Evolutionary conservation across 2,329 filamentous ascomycete species (phyloP).

Genomic region (Fusarium sp.): DNA sequence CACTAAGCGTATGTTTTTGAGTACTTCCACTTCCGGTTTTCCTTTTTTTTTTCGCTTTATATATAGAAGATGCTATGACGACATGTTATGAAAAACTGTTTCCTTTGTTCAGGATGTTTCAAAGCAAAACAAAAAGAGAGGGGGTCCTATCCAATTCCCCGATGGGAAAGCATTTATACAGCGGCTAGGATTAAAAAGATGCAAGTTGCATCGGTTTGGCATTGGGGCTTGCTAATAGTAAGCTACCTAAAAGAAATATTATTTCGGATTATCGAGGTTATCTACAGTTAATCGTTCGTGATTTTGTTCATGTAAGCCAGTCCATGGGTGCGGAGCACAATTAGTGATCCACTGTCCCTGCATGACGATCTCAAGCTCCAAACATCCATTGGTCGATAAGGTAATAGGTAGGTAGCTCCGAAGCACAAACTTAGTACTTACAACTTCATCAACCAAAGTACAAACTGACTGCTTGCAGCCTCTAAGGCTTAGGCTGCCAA

Average conservation of each 20-base stretch:
- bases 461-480: neutral
- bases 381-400: conserved; percentile 8
- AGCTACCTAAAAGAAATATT: conserved; percentile 37
- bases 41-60: conserved; percentile 4
- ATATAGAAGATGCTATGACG: conserved; percentile 32
- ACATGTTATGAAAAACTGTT: conserved; percentile 38
- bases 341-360: conserved; percentile 2
- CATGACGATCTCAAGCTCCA: conserved; percentile 24
- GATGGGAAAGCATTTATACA: conserved; percentile 33
- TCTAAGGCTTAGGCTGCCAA: neutral
- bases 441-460: conserved; percentile 8
- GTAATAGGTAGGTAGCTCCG: neutral
- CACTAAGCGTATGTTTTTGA: conserved; percentile 26
- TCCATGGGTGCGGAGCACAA: too few relatives aligned
- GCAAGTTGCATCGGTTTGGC: conserved; percentile 34
- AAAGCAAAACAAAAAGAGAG: conserved; percentile 31
- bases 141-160: conserved; percentile 15
- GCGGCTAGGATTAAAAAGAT: conserved; percentile 25
- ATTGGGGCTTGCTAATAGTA: conserved; percentile 38
- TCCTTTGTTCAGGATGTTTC: conserved; percentile 18
- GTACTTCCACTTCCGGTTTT: conserved; percentile 5
- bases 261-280: conserved; percentile 15
- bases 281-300: conserved; percentile 12
- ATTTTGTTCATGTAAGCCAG: too few relatives aligned
- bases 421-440: neutral